Conservation (phyloP, 257 asterid species). For the Plectranthus barbatus region DNA sequence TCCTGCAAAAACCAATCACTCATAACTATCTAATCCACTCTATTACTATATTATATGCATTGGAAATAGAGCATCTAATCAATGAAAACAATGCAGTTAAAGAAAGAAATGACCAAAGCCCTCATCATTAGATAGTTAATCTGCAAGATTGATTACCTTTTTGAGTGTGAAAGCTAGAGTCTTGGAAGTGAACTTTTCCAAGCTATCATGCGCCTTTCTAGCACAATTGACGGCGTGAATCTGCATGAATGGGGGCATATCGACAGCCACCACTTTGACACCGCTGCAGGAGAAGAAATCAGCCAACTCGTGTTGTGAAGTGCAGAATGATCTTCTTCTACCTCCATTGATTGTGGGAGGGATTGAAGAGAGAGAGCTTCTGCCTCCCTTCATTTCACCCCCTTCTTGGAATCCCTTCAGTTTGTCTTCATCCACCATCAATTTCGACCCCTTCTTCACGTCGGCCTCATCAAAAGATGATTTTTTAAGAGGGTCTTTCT, state of each 20-base stretch:
- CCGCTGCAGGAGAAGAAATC: constrained; percentile 64
- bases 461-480: constrained; percentile 30
- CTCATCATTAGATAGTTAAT: not conserved
- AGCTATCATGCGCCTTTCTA: constrained; percentile 78
- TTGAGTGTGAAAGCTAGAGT: constrained; percentile 80
- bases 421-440: constrained; percentile 25
- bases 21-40: too few species aligned
- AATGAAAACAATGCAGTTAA: too few species aligned
- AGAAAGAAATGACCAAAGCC: not conserved
- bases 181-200: constrained; percentile 92
- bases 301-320: constrained; percentile 57
- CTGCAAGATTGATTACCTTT: constrained; percentile 40
- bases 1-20: constrained; percentile 41
- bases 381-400: constrained; percentile 22
- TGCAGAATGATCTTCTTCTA: constrained; percentile 62
- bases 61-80: not conserved
- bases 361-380: constrained; percentile 31
- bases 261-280: constrained; percentile 83
- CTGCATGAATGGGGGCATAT: constrained; percentile 96
- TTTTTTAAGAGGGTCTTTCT: constrained; percentile 20
- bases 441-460: constrained; percentile 25
- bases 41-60: not conserved
- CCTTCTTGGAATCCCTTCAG: constrained; percentile 20
- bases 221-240: constrained; percentile 91
- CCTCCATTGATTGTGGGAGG: constrained; percentile 26